Evolutionary conservation across 2,329 filamentous ascomycete species (phyloP).

Genomic region (Beauveria sp.): DNA sequence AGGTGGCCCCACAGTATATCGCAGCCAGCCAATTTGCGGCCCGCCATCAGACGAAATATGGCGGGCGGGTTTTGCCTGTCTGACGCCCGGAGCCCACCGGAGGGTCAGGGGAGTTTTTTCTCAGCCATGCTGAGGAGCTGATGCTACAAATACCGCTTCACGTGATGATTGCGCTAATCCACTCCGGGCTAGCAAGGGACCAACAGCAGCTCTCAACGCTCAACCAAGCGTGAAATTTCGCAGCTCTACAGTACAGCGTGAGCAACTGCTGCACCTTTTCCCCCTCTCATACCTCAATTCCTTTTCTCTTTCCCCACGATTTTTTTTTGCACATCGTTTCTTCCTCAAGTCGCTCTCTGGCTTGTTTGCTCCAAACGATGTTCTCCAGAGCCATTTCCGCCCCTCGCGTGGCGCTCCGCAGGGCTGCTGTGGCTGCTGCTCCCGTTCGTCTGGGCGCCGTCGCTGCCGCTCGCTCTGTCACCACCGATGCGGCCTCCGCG

Average conservation of each 20-base stretch:
- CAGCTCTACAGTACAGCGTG: conserved; percentile 24
- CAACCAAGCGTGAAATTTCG: conserved; percentile 38
- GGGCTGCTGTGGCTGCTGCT: conserved; percentile 42
- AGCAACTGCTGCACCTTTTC: conserved; percentile 22
- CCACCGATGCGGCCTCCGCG: conserved; percentile 88
- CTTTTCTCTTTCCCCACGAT: conserved; percentile 9
- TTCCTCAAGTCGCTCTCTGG: background rate
- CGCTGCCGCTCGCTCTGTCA: conserved; percentile 66
- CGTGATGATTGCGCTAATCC: conserved; percentile 20
- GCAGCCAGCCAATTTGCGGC: background rate
- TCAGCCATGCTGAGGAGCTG: background rate
- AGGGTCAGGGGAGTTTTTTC: conserved; percentile 12
- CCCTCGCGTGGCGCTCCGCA: conserved; percentile 48
- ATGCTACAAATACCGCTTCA: conserved; percentile 15
- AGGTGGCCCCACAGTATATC: conserved; percentile 1
- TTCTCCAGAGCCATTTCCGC: conserved; percentile 63
- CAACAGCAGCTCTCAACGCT: conserved; percentile 35
- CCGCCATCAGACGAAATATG: conserved; percentile 6
- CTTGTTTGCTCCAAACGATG: conserved; percentile 38
- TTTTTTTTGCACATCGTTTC: background rate
- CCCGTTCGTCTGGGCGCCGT: conserved; percentile 24
- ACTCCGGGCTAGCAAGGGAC: conserved; percentile 23
- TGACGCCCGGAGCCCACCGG: conserved; percentile 7
- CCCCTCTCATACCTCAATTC: conserved; percentile 24
- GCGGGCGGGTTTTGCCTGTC: conserved; percentile 2